Conservation (phyloP, 2,329 filamentous ascomycete genomes). For the Leptographium galeiforme region DNA sequence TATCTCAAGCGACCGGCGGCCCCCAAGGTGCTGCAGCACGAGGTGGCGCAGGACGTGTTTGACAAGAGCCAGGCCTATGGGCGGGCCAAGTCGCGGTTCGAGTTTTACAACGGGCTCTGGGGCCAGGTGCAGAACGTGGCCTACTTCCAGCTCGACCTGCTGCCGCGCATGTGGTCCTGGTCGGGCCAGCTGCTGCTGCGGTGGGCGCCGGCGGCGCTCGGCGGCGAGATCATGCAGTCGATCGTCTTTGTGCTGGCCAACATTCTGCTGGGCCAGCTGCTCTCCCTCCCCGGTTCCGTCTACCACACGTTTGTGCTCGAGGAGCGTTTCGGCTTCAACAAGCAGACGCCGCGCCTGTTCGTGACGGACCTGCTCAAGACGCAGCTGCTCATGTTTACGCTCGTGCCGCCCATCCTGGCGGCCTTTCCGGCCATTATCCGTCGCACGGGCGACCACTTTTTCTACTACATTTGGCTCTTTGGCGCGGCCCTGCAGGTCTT, state of each 20-base stretch:
- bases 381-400: slow-evolving; percentile 63
- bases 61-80: slow-evolving; percentile 95
- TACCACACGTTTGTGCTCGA: slow-evolving; percentile 95
- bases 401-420: slow-evolving; percentile 79
- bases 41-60: slow-evolving; percentile 80
- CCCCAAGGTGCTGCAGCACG: slow-evolving; percentile 75
- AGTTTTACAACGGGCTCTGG: slow-evolving; percentile 68
- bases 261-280: slow-evolving; percentile 63
- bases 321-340: slow-evolving; percentile 97
- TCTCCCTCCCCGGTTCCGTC: slow-evolving; percentile 69
- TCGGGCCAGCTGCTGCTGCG: slow-evolving; percentile 61
- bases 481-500: slow-evolving; percentile 80
- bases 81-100: slow-evolving; percentile 86
- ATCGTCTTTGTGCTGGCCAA: slow-evolving; percentile 86
- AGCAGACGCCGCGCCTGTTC: slow-evolving; percentile 84
- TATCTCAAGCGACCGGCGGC: slow-evolving; percentile 68
- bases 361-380: slow-evolving; percentile 84
- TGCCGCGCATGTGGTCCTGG: slow-evolving; percentile 80
- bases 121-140: slow-evolving; percentile 77
- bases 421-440: slow-evolving; percentile 90
- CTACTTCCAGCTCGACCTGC: slow-evolving; percentile 80
- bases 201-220: slow-evolving; percentile 65
- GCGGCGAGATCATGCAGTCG: slow-evolving; percentile 86
- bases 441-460: slow-evolving; percentile 86
- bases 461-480: slow-evolving; percentile 96